Evolutionary conservation across 2,329 filamentous ascomycete species (phyloP).

Genomic region (Diaporthe ampelina): DNA sequence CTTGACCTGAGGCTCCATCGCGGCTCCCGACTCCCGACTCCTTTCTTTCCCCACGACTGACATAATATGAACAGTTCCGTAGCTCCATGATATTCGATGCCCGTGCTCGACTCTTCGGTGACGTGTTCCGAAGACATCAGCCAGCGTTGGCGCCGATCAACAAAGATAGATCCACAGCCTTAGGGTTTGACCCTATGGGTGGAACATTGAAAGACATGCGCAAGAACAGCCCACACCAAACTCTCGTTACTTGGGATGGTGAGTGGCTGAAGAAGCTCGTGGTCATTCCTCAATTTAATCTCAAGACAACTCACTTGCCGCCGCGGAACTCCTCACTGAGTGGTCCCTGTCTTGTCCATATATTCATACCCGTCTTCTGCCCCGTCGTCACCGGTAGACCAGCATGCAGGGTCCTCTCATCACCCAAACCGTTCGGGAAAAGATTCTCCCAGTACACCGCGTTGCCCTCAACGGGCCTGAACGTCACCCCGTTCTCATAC

Average conservation of each 20-base stretch:
- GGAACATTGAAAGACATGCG: not conserved
- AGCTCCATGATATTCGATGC: not conserved
- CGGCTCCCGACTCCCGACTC: not conserved
- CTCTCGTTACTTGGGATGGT: not conserved
- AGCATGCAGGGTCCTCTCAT: constrained; percentile 56
- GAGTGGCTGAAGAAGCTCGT: not conserved
- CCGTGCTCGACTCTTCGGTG: not conserved
- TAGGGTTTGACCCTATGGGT: not conserved
- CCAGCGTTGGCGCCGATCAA: not conserved
- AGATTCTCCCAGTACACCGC: constrained; percentile 59
- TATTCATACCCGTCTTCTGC: constrained; percentile 58
- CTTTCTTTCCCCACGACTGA: constrained; percentile 11
- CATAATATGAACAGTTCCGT: not conserved
- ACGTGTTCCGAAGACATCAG: not conserved
- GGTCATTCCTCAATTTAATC: not conserved
- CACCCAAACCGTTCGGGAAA: constrained; percentile 51
- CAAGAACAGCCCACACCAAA: no score
- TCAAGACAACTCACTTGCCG: constrained; percentile 23
- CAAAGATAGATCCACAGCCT: not conserved
- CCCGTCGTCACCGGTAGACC: constrained; percentile 56
- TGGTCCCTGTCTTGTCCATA: constrained; percentile 56
- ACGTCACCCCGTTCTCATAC: constrained; percentile 56
- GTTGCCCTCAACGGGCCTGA: constrained; percentile 55
- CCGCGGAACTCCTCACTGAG: constrained; percentile 45
- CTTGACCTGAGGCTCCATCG: constrained; percentile 21